Evolutionary conservation across 345 rosid species (phyloP).

Genomic region (Clarkia xantiana): DNA sequence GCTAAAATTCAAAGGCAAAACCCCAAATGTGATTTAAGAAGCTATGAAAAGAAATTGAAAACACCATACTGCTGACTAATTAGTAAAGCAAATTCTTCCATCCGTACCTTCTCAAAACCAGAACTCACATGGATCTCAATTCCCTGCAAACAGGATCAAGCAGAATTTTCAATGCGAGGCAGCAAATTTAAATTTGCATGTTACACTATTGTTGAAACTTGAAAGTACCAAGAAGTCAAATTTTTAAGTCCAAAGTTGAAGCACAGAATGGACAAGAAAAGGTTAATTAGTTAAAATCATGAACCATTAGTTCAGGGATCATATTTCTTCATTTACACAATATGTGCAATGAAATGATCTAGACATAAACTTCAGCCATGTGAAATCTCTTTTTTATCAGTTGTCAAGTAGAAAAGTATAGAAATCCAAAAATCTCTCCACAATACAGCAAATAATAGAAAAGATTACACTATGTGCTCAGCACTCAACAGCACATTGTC

Average conservation of each 20-base stretch:
- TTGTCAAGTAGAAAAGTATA: neutral
- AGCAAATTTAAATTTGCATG: too few species aligned
- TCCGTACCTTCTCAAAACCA: slow-evolving; percentile 70
- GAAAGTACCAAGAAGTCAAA: too few species aligned
- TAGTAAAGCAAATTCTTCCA: neutral
- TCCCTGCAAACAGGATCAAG: slow-evolving; percentile 37
- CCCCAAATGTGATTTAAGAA: slow-evolving; percentile 18
- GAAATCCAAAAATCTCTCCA: neutral
- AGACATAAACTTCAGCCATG: neutral
- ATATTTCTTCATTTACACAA: too few species aligned
- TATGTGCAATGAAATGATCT: too few species aligned
- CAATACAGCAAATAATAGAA: neutral
- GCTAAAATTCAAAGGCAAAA: slow-evolving; percentile 50
- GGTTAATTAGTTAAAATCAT: too few species aligned
- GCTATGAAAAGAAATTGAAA: neutral
- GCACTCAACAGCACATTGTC: too few species aligned
- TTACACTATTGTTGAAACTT: too few species aligned
- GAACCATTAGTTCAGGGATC: too few species aligned
- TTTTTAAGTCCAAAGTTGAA: too few species aligned
- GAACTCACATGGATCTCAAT: slow-evolving; percentile 80
- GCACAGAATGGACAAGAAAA: too few species aligned
- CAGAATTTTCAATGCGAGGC: slow-evolving; percentile 1
- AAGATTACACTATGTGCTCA: too few species aligned
- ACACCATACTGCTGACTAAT: neutral
- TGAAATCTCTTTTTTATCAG: neutral